phyloP scores from a whole-genome alignment of 805 yeast species.

The Metschnikowia reukaufii region DNA sequence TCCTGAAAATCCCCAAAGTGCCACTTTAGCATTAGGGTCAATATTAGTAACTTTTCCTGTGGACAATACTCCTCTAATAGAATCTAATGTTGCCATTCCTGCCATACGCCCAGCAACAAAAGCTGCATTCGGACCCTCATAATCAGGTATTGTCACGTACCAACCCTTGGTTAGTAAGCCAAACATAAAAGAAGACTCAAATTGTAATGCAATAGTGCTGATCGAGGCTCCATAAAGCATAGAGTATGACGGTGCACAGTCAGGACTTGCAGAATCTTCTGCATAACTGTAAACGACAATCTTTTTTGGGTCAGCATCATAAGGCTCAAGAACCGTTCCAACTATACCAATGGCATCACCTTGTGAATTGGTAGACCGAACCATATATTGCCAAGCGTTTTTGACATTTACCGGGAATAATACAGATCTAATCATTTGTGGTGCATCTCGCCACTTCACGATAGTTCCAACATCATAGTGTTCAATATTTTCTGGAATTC shows the following conservation, averaged over 20 bases:
- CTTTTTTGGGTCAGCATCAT: conserved; percentile 25
- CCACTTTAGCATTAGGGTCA: conserved; percentile 21
- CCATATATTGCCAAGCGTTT: conserved; percentile 25
- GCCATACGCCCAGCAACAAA: conserved; percentile 35
- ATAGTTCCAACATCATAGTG: conserved; percentile 11
- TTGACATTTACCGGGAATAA: conserved; percentile 13
- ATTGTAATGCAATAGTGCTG: conserved; percentile 18
- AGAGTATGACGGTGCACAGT: conserved; percentile 26
- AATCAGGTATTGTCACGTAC: conserved; percentile 35
- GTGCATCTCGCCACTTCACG: conserved; percentile 10
- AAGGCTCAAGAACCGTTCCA: conserved; percentile 25
- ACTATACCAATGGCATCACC: conserved; percentile 24
- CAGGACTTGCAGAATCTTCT: conserved; percentile 22
- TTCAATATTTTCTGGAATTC: conserved; percentile 7
- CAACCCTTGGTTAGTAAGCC: conserved; percentile 28
- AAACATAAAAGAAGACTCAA: conserved; percentile 18
- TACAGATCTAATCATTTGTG: conserved; percentile 11
- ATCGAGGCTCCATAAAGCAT: conserved; percentile 16
- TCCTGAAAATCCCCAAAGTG: conserved; percentile 42
- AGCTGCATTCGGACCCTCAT: conserved; percentile 34
- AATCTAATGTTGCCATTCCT: conserved; percentile 32
- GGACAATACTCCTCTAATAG: conserved; percentile 29
- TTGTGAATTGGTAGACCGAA: conserved; percentile 22
- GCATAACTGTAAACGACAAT: conserved; percentile 23
- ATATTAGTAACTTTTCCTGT: conserved; percentile 22